A percentile compares a stretch with the other conserved stretches of the same genome.
Evolutionary conservation across 2,329 filamentous ascomycete genomes (phyloP).

Genomic region (Fusarium redolens): DNA sequence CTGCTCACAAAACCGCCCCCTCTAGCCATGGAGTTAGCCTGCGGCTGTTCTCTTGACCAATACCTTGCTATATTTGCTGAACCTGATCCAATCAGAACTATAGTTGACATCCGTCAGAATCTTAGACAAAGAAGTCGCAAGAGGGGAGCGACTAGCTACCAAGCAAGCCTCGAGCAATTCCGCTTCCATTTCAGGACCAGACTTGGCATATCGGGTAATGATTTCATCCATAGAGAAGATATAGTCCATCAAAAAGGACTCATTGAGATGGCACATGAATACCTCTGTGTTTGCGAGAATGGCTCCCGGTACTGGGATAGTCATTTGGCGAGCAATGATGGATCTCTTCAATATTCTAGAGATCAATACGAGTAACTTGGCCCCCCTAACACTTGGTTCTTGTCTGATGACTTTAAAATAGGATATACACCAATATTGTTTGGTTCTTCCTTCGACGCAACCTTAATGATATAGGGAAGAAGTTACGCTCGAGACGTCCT

Average conservation of each 20-base stretch:
- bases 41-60: slow-evolving; percentile 2
- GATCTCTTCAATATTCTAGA: background rate
- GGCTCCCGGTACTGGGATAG: background rate
- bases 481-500: background rate
- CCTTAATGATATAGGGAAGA: accelerated
- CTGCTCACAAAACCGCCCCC: background rate
- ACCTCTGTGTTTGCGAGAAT: background rate
- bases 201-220: background rate
- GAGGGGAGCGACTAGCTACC: background rate
- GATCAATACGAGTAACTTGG: background rate
- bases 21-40: background rate
- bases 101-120: background rate
- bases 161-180: background rate
- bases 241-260: background rate
- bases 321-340: background rate
- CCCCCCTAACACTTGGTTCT: accelerated
- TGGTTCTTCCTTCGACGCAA: slow-evolving; percentile 1
- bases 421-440: slow-evolving; percentile 5
- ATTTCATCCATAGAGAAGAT: background rate
- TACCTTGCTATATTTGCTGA: background rate
- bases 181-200: background rate
- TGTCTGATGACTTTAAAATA: background rate
- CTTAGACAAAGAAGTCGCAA: background rate
- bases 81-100: background rate
- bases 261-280: slow-evolving; percentile 14